Conservation (phyloP, 768 basidiomycete species). For the Boletus reticuloceps region DNA sequence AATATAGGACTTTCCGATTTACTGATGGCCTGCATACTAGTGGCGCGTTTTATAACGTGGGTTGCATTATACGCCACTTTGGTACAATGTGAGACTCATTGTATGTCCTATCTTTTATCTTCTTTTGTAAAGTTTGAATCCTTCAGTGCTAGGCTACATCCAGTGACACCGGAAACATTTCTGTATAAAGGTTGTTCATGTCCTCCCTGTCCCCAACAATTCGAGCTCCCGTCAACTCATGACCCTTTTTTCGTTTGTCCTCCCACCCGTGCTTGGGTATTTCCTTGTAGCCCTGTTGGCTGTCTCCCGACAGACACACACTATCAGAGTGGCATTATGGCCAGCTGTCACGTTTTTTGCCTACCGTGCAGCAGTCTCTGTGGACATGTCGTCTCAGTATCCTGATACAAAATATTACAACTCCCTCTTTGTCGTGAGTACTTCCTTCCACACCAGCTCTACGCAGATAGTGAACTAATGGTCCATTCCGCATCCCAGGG, state of each 20-base stretch:
- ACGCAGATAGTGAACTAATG: neutral
- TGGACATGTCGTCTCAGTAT: slow-evolving; percentile 4
- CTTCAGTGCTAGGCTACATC: no score
- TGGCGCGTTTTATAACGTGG: no score
- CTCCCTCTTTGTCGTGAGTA: neutral
- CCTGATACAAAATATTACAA: neutral
- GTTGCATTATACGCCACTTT: no score
- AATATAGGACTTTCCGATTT: no score
- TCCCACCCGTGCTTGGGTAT: slow-evolving; percentile 46
- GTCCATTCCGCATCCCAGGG: slow-evolving; percentile 2
- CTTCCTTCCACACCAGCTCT: neutral
- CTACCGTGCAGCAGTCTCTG: slow-evolving; percentile 34
- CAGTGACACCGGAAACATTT: no score
- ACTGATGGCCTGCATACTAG: no score
- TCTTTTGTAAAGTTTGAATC: no score
- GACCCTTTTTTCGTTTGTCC: slow-evolving; percentile 35
- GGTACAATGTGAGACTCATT: no score
- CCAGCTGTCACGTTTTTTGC: slow-evolving; percentile 43
- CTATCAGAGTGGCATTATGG: slow-evolving; percentile 44
- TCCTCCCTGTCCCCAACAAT: neutral
- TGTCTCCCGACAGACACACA: slow-evolving; percentile 41
- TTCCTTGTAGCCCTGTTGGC: slow-evolving; percentile 51
- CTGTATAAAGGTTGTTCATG: neutral
- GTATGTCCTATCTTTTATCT: no score
- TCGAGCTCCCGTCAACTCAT: slow-evolving; percentile 28